A percentile compares a stretch with the other conserved stretches of the same genome.
These are phyloP conservation scores for Cystobasidium tubakii DNA, from an alignment of 768 basidiomycete genomes.

Conservation along the genomic window DNA sequence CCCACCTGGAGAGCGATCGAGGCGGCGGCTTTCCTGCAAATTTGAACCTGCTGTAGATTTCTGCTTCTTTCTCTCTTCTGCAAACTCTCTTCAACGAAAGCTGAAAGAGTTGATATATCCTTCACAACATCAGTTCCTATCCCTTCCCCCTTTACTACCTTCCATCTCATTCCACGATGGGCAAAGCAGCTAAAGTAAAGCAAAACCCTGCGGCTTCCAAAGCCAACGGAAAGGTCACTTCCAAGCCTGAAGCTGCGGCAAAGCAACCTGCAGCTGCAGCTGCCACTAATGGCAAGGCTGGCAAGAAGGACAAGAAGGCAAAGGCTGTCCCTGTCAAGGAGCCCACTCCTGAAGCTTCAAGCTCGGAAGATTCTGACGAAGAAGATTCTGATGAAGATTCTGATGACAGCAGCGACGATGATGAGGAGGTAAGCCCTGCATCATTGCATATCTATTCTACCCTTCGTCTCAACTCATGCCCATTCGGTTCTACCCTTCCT, in stretches of 20 bases:
- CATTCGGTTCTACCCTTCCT: background rate
- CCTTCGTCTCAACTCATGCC: background rate
- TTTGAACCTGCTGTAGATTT: background rate
- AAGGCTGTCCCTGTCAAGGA: conserved; percentile 27
- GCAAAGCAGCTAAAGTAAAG: conserved; percentile 33
- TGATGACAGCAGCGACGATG: conserved; percentile 17
- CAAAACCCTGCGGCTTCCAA: conserved; percentile 28
- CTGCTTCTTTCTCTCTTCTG: background rate
- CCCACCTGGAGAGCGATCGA: background rate
- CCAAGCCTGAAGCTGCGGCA: conserved; percentile 12
- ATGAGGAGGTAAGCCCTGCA: conserved; percentile 22
- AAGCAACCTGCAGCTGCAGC: conserved; percentile 32
- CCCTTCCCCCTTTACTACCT: background rate
- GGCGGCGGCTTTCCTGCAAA: conserved; percentile 7
- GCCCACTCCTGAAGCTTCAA: conserved; percentile 33
- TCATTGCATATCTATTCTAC: background rate
- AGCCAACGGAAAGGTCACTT: conserved; percentile 21
- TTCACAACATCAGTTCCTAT: background rate
- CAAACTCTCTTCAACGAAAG: background rate
- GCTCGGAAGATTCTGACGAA: conserved; percentile 20
- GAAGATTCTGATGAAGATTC: conserved; percentile 32
- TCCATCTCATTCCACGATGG: conserved; percentile 17
- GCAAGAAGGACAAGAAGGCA: conserved; percentile 36
- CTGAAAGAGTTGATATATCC: background rate
- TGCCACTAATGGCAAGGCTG: conserved; percentile 8